These are phyloP conservation scores for Cicer bijugum DNA, from an alignment of 306 rosid species.

Conservation along the genomic window DNA sequence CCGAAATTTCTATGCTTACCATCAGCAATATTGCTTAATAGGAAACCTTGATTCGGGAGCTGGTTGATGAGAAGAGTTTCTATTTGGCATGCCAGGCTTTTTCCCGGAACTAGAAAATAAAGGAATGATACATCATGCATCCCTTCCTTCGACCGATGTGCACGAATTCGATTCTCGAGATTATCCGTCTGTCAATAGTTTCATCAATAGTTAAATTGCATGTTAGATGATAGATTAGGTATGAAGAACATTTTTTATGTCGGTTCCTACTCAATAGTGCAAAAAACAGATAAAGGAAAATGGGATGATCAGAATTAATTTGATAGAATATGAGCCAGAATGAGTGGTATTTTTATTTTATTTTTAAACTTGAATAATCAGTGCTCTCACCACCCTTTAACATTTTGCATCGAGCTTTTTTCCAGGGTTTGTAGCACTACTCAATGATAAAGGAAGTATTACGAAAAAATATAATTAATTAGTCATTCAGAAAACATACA, in stretches of 20 bases:
- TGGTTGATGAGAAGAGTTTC: conserved; percentile 94
- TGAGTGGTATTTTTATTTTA: neutral
- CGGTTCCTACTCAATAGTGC: neutral
- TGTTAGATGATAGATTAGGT: too few relatives aligned
- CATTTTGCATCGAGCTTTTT: neutral
- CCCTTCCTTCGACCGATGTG: conserved; percentile 80
- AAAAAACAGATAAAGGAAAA: conserved; percentile 24
- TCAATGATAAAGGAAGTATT: neutral
- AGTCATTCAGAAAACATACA: conserved; percentile 6
- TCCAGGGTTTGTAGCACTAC: neutral
- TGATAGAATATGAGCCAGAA: neutral
- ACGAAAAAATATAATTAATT: conserved; percentile 16
- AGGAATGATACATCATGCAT: conserved; percentile 66
- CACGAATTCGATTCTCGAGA: conserved; percentile 68
- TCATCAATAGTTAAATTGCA: conserved; percentile 1
- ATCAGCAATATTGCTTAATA: conserved; percentile 69
- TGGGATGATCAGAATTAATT: neutral
- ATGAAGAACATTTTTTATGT: neutral
- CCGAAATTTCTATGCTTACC: conserved; percentile 94
- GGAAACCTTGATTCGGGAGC: conserved; percentile 75
- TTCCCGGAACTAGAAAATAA: conserved; percentile 72
- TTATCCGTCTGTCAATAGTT: conserved; percentile 72
- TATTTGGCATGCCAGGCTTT: conserved; percentile 88
- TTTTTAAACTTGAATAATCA: neutral
- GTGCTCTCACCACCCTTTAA: neutral